Evolutionary conservation across 441 rosid genomes (phyloP).

Genomic region (Euphorbia corollata): DNA sequence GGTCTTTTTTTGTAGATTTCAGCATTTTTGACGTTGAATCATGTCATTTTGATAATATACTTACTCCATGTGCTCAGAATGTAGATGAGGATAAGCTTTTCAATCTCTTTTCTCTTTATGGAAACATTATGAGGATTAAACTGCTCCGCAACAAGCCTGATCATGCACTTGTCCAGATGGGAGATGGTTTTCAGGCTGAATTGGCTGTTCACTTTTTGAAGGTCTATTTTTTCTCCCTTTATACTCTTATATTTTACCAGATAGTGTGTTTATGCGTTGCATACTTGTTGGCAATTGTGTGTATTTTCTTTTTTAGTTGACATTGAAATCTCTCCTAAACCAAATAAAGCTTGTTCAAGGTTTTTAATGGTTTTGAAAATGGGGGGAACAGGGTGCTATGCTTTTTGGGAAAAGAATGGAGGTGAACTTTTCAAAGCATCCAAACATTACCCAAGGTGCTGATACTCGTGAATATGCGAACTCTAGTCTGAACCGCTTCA

Average conservation of each 20-base stretch:
- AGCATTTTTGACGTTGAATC: not conserved
- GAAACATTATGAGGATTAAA: slow-evolving; percentile 89
- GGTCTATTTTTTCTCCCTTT: slow-evolving; percentile 36
- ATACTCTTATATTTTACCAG: not conserved
- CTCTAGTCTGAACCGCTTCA: slow-evolving; percentile 93
- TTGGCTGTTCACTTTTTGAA: slow-evolving; percentile 90
- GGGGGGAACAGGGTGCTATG: slow-evolving; percentile 62
- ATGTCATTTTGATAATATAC: slow-evolving; percentile 9
- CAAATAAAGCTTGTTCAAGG: too few relatives aligned
- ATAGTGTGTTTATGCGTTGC: too few relatives aligned
- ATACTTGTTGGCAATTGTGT: not conserved
- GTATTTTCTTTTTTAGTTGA: too few relatives aligned
- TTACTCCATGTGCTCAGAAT: slow-evolving; percentile 37
- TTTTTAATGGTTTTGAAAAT: not conserved
- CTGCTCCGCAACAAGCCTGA: slow-evolving; percentile 94
- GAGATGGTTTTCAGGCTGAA: slow-evolving; percentile 96
- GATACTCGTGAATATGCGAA: slow-evolving; percentile 74
- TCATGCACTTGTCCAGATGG: slow-evolving; percentile 98
- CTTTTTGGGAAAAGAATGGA: slow-evolving; percentile 86
- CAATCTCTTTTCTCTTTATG: slow-evolving; percentile 89
- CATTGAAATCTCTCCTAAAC: too few relatives aligned
- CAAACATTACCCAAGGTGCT: slow-evolving; percentile 77
- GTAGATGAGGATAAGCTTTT: slow-evolving; percentile 91
- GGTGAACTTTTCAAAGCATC: slow-evolving; percentile 91
- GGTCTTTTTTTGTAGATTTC: slow-evolving; percentile 4